phyloP scores from a whole-genome alignment of 306 rosid genomes.

The Sindora glabra region DNA sequence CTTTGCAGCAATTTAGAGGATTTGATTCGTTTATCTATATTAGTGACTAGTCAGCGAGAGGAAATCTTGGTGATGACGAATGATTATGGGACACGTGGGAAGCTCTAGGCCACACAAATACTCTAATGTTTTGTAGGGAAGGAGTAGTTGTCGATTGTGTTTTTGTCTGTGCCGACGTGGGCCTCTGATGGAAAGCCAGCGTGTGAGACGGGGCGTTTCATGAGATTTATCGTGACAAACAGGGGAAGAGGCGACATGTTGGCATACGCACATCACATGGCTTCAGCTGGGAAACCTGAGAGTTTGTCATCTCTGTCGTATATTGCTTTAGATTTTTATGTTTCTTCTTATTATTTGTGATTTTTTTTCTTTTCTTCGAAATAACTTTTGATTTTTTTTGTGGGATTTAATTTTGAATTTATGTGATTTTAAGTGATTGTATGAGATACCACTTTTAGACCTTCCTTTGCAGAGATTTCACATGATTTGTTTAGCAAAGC shows the following conservation, averaged over 20 bases:
- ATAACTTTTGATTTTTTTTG: not conserved
- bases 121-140: conserved; percentile 11
- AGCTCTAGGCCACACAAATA: conserved; percentile 24
- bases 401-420: too few species aligned
- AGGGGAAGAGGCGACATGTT: conserved; percentile 31
- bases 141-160: conserved; percentile 43
- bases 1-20: not conserved
- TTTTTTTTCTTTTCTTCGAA: not conserved
- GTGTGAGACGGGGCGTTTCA: not conserved
- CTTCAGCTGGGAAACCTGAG: not conserved
- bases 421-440: not conserved
- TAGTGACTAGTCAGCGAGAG: conserved; percentile 24
- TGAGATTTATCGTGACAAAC: not conserved
- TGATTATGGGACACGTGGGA: conserved; percentile 35
- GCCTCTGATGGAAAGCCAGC: conserved; percentile 22
- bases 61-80: conserved; percentile 50
- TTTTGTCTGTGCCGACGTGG: conserved; percentile 60
- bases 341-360: not conserved
- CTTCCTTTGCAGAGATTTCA: not conserved
- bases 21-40: conserved; percentile 22
- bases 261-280: conserved; percentile 13
- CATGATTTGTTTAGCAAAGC: not conserved
- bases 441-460: not conserved
- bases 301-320: not conserved
- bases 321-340: not conserved